Evolutionary conservation across 1,284 basidiomycete species (phyloP), one percentile per base, ranked within the genome.

Genomic region (Sporisorium iseilematis-ciliati): DNA sequence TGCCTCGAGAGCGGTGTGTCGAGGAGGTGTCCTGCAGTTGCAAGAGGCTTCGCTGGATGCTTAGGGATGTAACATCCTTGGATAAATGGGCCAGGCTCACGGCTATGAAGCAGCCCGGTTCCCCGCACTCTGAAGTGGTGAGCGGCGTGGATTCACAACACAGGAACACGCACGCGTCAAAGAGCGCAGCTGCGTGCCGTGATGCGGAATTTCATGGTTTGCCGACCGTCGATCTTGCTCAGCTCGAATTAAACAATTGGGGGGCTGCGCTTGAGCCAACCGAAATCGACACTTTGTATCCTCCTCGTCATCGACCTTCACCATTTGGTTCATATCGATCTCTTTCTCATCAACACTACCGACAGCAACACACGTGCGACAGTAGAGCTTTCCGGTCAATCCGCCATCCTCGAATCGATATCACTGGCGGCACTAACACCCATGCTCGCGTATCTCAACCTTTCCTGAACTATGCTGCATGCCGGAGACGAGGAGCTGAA

Each of bases 181-280:
- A 42, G 29, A 33, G 53, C 45, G 53, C 53, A 48, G 40, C 16
- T 42, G 41, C 41, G 41, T 42, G 41, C 41, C 10, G 41, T 21
- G 41, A 42, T 42, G 41, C 41, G 20, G n/a, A 42, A 42, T 20
- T n/a, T n/a, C n/a, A n/a, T n/a, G n/a, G n/a, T n/a, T n/a, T 42
- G 41, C 41, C 41, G 43, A 46, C 21, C 10, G 43, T 46, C 23
- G 43, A 46, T 46, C 43, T 42, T 20, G 35, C 35, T 38, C 35
- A 7, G 41, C 43, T 46, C 23, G 43, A 18, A 46, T 26, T 26
- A 25, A 46, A 25, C 43, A 14, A 4, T 45, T 45, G 3, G 12
- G 23, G 23, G 43, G 14, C 26, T 57, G 67, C 67, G 67, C 67
- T 65, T 65, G 50, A 61, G 67, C 67, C 67, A 70, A 50, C 62